phyloP scores from a whole-genome alignment of 2,329 filamentous ascomycete species.

The Pleurostoma richardsiae region DNA sequence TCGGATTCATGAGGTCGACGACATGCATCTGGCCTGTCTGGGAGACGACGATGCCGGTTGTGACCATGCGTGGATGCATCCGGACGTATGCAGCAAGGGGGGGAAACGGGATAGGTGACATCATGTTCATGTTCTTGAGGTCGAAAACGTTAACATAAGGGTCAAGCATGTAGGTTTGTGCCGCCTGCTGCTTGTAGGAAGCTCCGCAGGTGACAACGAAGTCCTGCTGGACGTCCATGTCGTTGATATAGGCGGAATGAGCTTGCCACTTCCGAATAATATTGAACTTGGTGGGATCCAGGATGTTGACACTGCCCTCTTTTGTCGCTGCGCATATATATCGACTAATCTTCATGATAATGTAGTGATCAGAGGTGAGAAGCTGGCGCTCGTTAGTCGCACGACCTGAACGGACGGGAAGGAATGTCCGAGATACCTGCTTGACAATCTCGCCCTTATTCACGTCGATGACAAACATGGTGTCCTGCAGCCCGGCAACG shows the following conservation, averaged over 20 bases:
- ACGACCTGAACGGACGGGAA: too few species aligned
- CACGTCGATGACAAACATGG: conserved; percentile 73
- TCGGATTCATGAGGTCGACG: conserved; percentile 90
- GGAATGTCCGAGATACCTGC: conserved; percentile 37
- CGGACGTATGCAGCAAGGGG: conserved; percentile 90
- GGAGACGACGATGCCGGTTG: conserved; percentile 89
- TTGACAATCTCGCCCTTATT: conserved; percentile 68
- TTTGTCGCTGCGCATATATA: conserved; percentile 90
- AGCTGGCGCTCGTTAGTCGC: conserved; percentile 43
- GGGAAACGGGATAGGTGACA: conserved; percentile 88
- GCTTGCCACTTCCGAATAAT: conserved; percentile 87
- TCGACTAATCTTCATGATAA: conserved; percentile 83
- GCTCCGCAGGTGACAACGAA: conserved; percentile 94
- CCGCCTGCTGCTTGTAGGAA: conserved; percentile 72
- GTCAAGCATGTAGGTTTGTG: conserved; percentile 72
- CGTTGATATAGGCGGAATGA: conserved; percentile 82
- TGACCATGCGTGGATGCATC: conserved; percentile 94
- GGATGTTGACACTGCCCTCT: conserved; percentile 75
- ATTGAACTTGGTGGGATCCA: conserved; percentile 73
- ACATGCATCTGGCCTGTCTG: conserved; percentile 92
- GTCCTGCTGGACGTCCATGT: conserved; percentile 96
- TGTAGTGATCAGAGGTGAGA: conserved; percentile 72
- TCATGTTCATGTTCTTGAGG: conserved; percentile 80
- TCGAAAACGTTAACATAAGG: conserved; percentile 95
- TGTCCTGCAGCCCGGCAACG: conserved; percentile 78